Conservation (phyloP, 1,139 yeast species). For the Yamadazyma blattariae region DNA sequence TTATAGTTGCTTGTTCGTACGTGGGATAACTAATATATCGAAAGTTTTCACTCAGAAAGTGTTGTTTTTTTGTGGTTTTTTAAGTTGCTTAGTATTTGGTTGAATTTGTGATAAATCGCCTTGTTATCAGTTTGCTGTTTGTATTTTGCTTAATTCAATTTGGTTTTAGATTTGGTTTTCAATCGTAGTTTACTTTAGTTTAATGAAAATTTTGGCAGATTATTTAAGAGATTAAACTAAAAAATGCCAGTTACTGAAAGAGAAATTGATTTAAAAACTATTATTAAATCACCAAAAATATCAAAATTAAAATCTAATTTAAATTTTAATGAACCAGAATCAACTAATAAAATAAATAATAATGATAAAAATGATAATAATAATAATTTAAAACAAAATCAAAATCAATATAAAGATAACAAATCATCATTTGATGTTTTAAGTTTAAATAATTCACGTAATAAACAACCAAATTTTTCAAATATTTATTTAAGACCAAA, state of each 20-base stretch:
- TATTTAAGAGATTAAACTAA: too few species aligned
- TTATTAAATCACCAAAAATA: neutral
- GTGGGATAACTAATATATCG: too few species aligned
- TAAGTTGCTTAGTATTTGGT: too few species aligned
- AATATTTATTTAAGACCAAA: slow-evolving; percentile 58
- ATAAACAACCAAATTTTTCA: slow-evolving; percentile 16
- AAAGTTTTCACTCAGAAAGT: too few species aligned
- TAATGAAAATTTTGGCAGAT: too few species aligned
- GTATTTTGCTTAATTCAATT: too few species aligned
- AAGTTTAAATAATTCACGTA: slow-evolving; percentile 11
- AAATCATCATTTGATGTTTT: slow-evolving; percentile 7
- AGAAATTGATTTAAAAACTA: slow-evolving; percentile 5
- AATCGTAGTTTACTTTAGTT: too few species aligned
- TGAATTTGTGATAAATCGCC: too few species aligned
- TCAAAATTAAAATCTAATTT: neutral
- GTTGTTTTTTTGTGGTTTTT: too few species aligned
- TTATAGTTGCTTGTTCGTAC: too few species aligned
- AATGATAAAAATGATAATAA: neutral
- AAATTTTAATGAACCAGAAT: neutral
- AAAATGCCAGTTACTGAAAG: slow-evolving; percentile 13
- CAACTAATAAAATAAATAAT: neutral
- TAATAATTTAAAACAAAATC: neutral
- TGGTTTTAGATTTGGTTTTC: too few species aligned
- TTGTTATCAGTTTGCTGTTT: too few species aligned
- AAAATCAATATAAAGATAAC: neutral